Conservation (phyloP, 805 yeast species). For the Yarrowia keelungensis region DNA sequence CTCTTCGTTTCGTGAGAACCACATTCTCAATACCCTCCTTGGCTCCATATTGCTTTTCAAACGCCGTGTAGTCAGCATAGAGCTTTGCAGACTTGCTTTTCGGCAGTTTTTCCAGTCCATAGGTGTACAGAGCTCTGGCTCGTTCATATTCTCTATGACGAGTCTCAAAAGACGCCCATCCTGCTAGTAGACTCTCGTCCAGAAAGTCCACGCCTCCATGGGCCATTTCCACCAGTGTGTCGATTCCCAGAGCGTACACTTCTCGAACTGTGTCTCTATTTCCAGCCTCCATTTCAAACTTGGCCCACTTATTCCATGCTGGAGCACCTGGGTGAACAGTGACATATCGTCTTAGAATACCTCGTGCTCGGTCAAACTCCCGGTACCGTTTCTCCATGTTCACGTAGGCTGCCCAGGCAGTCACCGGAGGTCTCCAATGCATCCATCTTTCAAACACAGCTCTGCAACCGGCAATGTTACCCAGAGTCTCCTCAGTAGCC, state of each 20-base stretch:
- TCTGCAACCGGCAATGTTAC: constrained; percentile 67
- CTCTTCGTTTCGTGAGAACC: constrained; percentile 61
- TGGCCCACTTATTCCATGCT: constrained; percentile 79
- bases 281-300: constrained; percentile 68
- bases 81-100: constrained; percentile 51
- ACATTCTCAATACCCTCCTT: constrained; percentile 60
- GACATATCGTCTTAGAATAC: constrained; percentile 64
- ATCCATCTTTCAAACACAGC: constrained; percentile 80
- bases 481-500: constrained; percentile 79
- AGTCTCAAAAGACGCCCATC: constrained; percentile 79
- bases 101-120: constrained; percentile 58
- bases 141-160: constrained; percentile 66
- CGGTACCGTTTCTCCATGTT: constrained; percentile 74
- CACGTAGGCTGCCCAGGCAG: constrained; percentile 78
- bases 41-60: constrained; percentile 72
- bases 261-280: constrained; percentile 58
- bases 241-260: constrained; percentile 72
- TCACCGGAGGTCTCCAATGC: constrained; percentile 68
- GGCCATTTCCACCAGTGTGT: constrained; percentile 53
- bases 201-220: constrained; percentile 47
- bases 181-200: constrained; percentile 53
- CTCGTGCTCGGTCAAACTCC: constrained; percentile 63
- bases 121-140: constrained; percentile 62
- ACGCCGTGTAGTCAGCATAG: constrained; percentile 57
- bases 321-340: constrained; percentile 58